These are phyloP conservation scores for Giardia duodenalis DNA, from an alignment of 208 protist species.

Conservation along the genomic window DNA sequence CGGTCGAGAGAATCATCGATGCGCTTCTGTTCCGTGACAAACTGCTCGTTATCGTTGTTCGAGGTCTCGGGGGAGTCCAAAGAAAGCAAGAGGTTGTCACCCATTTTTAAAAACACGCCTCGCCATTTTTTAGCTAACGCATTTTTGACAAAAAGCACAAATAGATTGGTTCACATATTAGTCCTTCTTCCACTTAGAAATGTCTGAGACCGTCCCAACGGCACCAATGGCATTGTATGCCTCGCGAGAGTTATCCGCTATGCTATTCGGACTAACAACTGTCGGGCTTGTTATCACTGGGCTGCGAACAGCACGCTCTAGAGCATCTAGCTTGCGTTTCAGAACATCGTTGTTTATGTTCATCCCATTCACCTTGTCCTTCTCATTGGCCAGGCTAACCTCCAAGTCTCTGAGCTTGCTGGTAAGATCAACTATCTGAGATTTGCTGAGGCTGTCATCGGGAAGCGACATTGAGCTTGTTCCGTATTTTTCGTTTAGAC, in stretches of 20 bases:
- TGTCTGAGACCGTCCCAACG: no score
- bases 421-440: not conserved
- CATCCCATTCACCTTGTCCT: not conserved
- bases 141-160: no score
- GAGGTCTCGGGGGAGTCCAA: not conserved
- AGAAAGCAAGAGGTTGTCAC: not conserved
- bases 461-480: not conserved
- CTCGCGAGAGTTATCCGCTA: no score
- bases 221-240: no score
- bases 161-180: no score
- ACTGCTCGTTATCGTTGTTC: not conserved
- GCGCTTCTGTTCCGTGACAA: not conserved
- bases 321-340: not conserved
- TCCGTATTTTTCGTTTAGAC: not conserved
- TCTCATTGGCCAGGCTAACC: not conserved
- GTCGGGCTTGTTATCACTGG: not conserved
- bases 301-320: not conserved
- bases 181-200: no score
- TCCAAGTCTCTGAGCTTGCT: not conserved
- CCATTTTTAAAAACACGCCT: no score
- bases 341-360: conserved; percentile 4
- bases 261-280: no score
- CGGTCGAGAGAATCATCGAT: not conserved
- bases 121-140: no score
- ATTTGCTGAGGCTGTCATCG: not conserved